Evolutionary conservation across 352 stramenopile genomes (phyloP).

Genomic region (Globisporangium cederbergense): DNA sequence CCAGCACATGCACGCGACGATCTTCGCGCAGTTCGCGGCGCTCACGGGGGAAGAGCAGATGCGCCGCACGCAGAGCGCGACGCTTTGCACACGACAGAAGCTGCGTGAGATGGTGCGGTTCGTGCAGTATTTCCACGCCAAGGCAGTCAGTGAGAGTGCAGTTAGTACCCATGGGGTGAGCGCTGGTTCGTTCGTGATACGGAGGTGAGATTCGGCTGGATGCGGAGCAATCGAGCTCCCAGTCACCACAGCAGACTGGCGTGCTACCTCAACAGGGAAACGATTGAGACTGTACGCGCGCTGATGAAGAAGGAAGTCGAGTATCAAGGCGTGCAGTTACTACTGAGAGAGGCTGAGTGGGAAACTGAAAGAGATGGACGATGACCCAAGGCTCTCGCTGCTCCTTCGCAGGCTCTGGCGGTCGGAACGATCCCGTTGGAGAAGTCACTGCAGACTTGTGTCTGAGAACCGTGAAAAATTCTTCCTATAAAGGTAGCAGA

Average conservation of each 20-base stretch:
- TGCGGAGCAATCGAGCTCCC: neutral
- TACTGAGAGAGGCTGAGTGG: neutral
- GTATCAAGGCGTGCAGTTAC: neutral
- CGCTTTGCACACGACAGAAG: neutral
- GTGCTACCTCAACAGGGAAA: neutral
- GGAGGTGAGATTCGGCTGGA: neutral
- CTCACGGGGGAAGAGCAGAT: neutral
- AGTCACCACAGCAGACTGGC: neutral
- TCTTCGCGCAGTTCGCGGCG: neutral
- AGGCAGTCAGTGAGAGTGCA: neutral
- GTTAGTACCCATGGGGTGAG: neutral
- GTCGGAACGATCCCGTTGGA: neutral
- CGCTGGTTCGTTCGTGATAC: neutral
- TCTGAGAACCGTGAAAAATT: neutral
- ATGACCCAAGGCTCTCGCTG: too few species aligned
- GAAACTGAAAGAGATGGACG: too few species aligned
- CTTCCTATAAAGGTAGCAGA: neutral
- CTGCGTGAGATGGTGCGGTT: neutral
- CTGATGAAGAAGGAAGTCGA: neutral
- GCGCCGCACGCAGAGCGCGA: neutral
- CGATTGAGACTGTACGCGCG: neutral
- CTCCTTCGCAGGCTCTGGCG: too few species aligned
- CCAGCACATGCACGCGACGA: neutral
- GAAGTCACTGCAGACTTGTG: neutral
- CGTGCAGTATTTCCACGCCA: neutral